Evolutionary conservation across 140 eudicot species (phyloP).

Genomic region (Cichorium intybus): DNA sequence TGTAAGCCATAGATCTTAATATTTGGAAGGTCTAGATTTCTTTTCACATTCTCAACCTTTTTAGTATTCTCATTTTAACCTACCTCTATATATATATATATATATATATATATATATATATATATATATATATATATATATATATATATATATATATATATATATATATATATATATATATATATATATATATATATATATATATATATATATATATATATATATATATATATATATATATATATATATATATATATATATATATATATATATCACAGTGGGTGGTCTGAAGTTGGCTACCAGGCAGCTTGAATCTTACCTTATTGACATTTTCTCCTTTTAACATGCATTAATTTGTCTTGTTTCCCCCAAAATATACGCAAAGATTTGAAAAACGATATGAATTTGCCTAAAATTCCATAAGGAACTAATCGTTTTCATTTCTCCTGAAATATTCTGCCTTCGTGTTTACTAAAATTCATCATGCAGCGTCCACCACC

Average conservation of each 20-base stretch:
- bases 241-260: background rate
- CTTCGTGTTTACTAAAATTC: background rate
- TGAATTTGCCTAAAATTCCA: background rate
- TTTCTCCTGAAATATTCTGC: background rate
- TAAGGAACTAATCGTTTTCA: background rate
- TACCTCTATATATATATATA: too few species aligned
- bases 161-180: too few species aligned
- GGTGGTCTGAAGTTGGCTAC: background rate
- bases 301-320: constrained; percentile 22
- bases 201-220: too few species aligned
- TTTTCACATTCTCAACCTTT: too few species aligned
- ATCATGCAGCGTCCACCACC: constrained; percentile 49
- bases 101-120: too few species aligned
- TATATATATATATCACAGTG: background rate
- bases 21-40: too few species aligned
- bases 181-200: too few species aligned
- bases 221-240: too few species aligned
- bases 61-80: too few species aligned
- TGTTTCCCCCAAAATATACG: background rate
- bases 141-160: too few species aligned
- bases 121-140: too few species aligned
- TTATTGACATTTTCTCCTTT: constrained; percentile 7
- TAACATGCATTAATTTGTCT: constrained; percentile 29
- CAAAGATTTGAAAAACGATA: background rate
- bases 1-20: too few species aligned